These are phyloP conservation scores for Pseudocercospora macadamiae DNA, from an alignment of 2,329 filamentous ascomycete genomes.

Conservation along the genomic window DNA sequence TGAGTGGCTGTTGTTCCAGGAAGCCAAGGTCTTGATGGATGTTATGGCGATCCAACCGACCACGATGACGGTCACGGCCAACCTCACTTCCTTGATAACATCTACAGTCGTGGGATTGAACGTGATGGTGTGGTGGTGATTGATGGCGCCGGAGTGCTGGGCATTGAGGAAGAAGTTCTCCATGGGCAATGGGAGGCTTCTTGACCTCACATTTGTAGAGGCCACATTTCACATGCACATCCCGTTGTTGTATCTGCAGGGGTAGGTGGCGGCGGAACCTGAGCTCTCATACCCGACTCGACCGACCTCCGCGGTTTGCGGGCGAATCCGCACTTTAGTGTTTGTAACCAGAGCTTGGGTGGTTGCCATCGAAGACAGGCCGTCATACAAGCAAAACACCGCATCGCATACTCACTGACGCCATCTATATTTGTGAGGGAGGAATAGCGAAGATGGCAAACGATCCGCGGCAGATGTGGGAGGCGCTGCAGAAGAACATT, in stretches of 20 bases:
- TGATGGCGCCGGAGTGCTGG: conserved; percentile 39
- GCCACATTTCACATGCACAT: conserved; percentile 1
- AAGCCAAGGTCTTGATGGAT: conserved; percentile 26
- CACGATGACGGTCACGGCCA: conserved; percentile 54
- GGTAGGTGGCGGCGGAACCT: neutral
- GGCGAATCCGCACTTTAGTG: too few relatives aligned
- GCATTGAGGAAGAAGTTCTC: conserved; percentile 38
- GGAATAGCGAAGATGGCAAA: conserved; percentile 34
- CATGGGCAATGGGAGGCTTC: conserved; percentile 28
- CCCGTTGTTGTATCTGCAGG: neutral
- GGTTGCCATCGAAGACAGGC: neutral
- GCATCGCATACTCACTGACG: neutral
- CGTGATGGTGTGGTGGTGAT: conserved; percentile 56
- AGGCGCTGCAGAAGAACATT: conserved; percentile 65
- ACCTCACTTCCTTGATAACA: conserved; percentile 55
- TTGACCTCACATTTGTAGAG: neutral
- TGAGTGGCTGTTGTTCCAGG: conserved; percentile 20
- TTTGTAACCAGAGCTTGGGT: too few relatives aligned
- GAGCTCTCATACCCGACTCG: neutral
- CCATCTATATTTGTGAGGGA: neutral
- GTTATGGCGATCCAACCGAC: conserved; percentile 38
- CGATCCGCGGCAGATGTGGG: conserved; percentile 69
- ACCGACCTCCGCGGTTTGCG: neutral
- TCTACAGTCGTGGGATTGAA: conserved; percentile 53
- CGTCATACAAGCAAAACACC: neutral